Conservation (phyloP, 345 rosid species). For the Salix koriyanagi region DNA sequence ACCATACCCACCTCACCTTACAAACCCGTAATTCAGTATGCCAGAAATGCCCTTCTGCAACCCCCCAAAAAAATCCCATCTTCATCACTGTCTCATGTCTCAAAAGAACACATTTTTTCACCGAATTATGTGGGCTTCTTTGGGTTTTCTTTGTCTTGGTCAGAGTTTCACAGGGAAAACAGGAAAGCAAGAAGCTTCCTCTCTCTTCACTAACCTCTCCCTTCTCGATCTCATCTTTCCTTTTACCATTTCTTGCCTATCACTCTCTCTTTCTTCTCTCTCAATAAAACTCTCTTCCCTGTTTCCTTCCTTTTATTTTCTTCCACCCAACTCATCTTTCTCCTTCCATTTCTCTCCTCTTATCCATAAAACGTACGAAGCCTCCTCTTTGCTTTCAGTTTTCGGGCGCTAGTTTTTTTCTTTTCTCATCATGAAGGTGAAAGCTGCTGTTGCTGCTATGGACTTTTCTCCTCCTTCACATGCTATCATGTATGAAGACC, state of each 20-base stretch:
- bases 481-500: slow-evolving; percentile 35
- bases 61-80: slow-evolving; percentile 53
- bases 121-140: slow-evolving; percentile 80
- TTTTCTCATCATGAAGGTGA: slow-evolving; percentile 44
- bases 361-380: neutral
- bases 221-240: neutral
- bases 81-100: slow-evolving; percentile 50
- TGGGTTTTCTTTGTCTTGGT: slow-evolving; percentile 76
- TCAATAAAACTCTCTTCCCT: neutral
- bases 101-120: slow-evolving; percentile 31
- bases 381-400: neutral
- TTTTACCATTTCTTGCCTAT: slow-evolving; percentile 4
- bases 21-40: slow-evolving; percentile 10
- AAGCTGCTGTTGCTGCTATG: slow-evolving; percentile 20
- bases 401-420: neutral
- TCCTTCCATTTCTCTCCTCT: slow-evolving; percentile 8
- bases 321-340: neutral
- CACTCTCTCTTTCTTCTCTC: slow-evolving; percentile 8
- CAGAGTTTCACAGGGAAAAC: slow-evolving; percentile 66
- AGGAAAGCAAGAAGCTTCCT: slow-evolving; percentile 56
- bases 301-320: neutral
- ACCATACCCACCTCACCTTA: slow-evolving; percentile 46
- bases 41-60: slow-evolving; percentile 77
- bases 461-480: slow-evolving; percentile 20
- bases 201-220: neutral